Percentiles rank a stretch among this genome's conserved stretches.
phyloP scores from a whole-genome alignment of 2,329 filamentous ascomycete species.

The Malbranchea zuffiana region DNA sequence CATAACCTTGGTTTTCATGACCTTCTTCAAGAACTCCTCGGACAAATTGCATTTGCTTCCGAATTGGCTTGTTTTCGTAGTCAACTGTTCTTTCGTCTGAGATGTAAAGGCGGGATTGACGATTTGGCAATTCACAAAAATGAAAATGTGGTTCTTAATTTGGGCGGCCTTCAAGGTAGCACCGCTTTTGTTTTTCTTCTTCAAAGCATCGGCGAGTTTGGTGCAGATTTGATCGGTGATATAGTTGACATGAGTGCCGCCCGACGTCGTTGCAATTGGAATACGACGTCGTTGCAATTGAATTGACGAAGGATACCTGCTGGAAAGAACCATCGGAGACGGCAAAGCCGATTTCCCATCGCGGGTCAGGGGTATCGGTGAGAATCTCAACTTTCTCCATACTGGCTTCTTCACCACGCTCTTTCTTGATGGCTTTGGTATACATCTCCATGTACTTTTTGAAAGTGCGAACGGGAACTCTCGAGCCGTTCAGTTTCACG shows the following conservation, averaged over 20 bases:
- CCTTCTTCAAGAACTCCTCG: constrained; percentile 81
- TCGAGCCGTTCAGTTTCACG: constrained; percentile 74
- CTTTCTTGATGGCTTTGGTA: constrained; percentile 80
- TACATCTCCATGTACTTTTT: constrained; percentile 97
- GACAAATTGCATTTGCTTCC: constrained; percentile 78
- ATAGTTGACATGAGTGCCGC: constrained; percentile 93
- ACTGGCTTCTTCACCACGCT: constrained; percentile 62
- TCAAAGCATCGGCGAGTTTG: constrained; percentile 69
- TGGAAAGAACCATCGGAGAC: constrained; percentile 96
- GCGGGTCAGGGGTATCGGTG: constrained; percentile 64
- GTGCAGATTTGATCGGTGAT: constrained; percentile 88
- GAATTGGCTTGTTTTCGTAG: constrained; percentile 77
- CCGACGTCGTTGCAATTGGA: too few relatives aligned
- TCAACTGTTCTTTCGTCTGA: constrained; percentile 96
- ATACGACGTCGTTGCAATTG: constrained; percentile 91
- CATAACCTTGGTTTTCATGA: constrained; percentile 80
- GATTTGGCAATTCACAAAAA: constrained; percentile 87
- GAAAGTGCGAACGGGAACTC: constrained; percentile 73
- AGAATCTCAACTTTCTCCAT: constrained; percentile 66
- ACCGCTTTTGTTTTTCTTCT: constrained; percentile 80
- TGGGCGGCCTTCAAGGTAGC: constrained; percentile 79
- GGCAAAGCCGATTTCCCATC: constrained; percentile 92
- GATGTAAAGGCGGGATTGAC: constrained; percentile 94
- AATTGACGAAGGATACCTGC: constrained; percentile 97
- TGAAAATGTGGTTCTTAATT: constrained; percentile 93